Evolutionary conservation across 306 rosid genomes (phyloP).

Genomic region (Biancaea sappan): DNA sequence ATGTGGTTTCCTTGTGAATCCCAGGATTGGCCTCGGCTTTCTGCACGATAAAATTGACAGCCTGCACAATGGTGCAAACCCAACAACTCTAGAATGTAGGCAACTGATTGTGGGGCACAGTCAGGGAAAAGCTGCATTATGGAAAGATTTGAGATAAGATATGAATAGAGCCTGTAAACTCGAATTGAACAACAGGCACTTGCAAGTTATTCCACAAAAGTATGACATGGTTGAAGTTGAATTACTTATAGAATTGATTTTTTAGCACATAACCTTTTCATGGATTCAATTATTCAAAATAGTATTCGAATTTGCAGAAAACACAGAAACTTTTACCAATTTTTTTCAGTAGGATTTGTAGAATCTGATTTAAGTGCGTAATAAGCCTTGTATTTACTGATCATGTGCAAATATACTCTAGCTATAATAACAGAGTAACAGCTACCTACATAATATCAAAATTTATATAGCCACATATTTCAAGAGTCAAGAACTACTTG

Average conservation of each 20-base stretch:
- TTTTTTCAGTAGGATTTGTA: too few relatives aligned
- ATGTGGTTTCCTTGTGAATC: conserved; percentile 88
- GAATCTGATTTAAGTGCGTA: too few relatives aligned
- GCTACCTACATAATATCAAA: not conserved
- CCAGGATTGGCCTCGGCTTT: conserved; percentile 79
- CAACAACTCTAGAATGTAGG: conserved; percentile 77
- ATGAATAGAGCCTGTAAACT: not conserved
- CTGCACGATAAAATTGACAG: conserved; percentile 91
- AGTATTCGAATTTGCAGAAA: too few relatives aligned
- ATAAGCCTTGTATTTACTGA: too few relatives aligned
- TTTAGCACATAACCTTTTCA: too few relatives aligned
- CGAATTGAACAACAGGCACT: not conserved
- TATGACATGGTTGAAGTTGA: not conserved
- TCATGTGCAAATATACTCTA: too few relatives aligned
- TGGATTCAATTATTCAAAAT: too few relatives aligned
- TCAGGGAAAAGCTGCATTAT: conserved; percentile 89
- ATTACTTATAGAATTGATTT: too few relatives aligned
- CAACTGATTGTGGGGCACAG: conserved; percentile 86
- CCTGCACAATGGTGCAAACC: conserved; percentile 86
- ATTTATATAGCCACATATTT: not conserved
- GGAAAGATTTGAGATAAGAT: conserved; percentile 7
- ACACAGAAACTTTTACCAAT: too few relatives aligned
- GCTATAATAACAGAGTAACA: not conserved
- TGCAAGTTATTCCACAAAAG: not conserved
- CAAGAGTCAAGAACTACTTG: not conserved